Conservation (phyloP, 2,329 filamentous ascomycete genomes). For the Ascochyta koolunga region DNA sequence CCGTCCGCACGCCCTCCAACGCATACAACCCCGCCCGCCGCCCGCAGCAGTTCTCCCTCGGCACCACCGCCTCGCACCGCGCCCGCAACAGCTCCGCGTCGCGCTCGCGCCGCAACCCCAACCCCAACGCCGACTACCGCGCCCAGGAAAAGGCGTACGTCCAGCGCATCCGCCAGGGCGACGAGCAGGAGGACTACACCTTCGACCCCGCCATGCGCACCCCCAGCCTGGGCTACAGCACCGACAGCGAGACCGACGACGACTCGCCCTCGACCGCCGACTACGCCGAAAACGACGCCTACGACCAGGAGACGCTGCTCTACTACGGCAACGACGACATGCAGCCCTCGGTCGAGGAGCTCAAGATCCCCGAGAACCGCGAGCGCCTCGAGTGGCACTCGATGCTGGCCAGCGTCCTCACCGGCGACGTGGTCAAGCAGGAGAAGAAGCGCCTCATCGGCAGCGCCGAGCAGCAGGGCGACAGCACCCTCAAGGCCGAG, state of each 20-base stretch:
- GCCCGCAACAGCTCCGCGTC: constrained; percentile 64
- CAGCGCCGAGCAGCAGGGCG: constrained; percentile 73
- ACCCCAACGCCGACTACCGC: constrained; percentile 75
- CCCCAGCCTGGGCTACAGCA: constrained; percentile 69
- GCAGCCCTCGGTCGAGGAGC: constrained; percentile 86
- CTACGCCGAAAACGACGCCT: constrained; percentile 79
- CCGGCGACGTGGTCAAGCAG: constrained; percentile 94
- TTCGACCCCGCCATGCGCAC: constrained; percentile 71
- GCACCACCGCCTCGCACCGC: constrained; percentile 50
- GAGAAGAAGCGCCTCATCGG: constrained; percentile 96
- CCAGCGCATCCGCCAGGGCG: constrained; percentile 84
- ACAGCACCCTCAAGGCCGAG: constrained; percentile 70
- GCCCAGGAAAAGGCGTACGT: constrained; percentile 95
- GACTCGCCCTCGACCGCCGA: constrained; percentile 87
- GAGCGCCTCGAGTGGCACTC: constrained; percentile 97
- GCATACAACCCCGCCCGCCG: constrained; percentile 57
- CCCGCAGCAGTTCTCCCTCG: constrained; percentile 55
- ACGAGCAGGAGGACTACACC: constrained; percentile 67
- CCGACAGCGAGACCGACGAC: constrained; percentile 85
- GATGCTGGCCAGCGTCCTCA: constrained; percentile 94
- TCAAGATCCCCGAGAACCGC: constrained; percentile 84
- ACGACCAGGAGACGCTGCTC: constrained; percentile 90
- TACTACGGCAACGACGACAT: constrained; percentile 91
- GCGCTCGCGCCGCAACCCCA: constrained; percentile 66
- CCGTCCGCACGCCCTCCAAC: constrained; percentile 56